A percentile compares a stretch with the other conserved stretches of the same genome.
phyloP scores from a whole-genome alignment of 1,139 yeast species.

The Sugiyamaella paludigena region DNA sequence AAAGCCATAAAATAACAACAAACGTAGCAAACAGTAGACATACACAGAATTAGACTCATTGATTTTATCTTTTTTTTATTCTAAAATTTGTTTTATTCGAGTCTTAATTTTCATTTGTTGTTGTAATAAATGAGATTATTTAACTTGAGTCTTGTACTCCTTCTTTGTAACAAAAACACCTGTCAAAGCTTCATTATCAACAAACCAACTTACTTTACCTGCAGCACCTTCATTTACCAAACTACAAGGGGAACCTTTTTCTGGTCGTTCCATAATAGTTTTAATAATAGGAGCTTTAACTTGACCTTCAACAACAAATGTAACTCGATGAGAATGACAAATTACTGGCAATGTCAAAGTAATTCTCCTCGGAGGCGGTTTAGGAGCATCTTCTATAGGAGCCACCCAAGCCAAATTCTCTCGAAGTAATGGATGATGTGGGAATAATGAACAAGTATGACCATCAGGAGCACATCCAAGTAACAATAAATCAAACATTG shows the following conservation, averaged over 20 bases:
- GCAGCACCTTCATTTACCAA: slow-evolving; percentile 96
- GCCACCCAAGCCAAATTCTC: slow-evolving; percentile 96
- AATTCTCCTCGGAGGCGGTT: slow-evolving; percentile 83
- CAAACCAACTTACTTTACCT: slow-evolving; percentile 96
- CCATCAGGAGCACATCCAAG: slow-evolving; percentile 99
- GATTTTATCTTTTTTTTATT: too few relatives aligned
- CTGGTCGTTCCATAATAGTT: slow-evolving; percentile 95
- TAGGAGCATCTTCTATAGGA: slow-evolving; percentile 89
- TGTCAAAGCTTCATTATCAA: slow-evolving; percentile 89
- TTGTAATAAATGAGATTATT: too few relatives aligned
- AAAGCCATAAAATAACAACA: too few relatives aligned
- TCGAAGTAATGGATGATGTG: slow-evolving; percentile 82
- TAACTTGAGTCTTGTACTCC: slow-evolving; percentile 53
- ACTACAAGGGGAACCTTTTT: slow-evolving; percentile 90
- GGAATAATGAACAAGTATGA: slow-evolving; percentile 93
- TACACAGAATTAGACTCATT: too few relatives aligned
- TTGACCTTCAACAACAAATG: slow-evolving; percentile 93
- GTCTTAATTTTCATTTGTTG: too few relatives aligned
- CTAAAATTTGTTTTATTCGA: too few relatives aligned
- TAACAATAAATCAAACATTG: slow-evolving; percentile 85
- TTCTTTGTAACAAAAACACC: slow-evolving; percentile 78
- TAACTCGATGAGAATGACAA: slow-evolving; percentile 87
- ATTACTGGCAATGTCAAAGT: slow-evolving; percentile 93
- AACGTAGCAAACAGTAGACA: too few relatives aligned
- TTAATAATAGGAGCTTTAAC: slow-evolving; percentile 92